Base-by-base conservation (phyloP, 75 land plant genomes). In the Sequoia sempervirens region DNA sequence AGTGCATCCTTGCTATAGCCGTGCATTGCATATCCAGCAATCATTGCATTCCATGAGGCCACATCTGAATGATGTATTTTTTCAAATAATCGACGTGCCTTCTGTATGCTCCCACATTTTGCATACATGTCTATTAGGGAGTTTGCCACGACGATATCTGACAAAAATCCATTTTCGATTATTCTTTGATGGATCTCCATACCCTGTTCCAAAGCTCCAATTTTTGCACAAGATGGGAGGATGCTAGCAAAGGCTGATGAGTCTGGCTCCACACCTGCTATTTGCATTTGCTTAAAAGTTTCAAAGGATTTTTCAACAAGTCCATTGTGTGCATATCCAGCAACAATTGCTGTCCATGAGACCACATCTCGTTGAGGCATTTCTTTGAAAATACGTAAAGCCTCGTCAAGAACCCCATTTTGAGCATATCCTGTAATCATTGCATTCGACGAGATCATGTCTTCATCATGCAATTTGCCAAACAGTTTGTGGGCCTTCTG, bases 21-120 rank as follows among this genome's bases (percentile, higher is more conserved):
- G 43, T 91, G 87, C 41, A 83, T 89, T 9, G 95, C 87, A 83
- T 82, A 87, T 2, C 92, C 95, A 75, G 87, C 83, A 54, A 93
- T 93, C 89, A 93, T 87, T 26, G 95, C 86, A 64, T 93, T 93
- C 95, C 95, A 93, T 26, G 93, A 90, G 5, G 92, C 85, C 6
- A 82, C 79, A 81, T 93, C 93, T 81, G 80, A 88, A 14, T 61
- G 30, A 58, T 28, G 38, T 83, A 92, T 74, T 15, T 56, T 79
- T 23, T 85, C 83, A 69, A 93, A 93, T 32, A 93, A 32, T 34
- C 38, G 36, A 30, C 50, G 54, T n/a, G 93, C 90, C 41, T 88
- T 92, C 34, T 80, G 68, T 37, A 86, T 76, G 56, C 69, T 81
- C 14, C 95, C 95, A 86, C 95, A 93, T 50, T 93, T 93, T 13